Evolutionary conservation across 345 rosid genomes (phyloP), one percentile per base, ranked within the genome.

Genomic region (Corchorus olitorius): DNA sequence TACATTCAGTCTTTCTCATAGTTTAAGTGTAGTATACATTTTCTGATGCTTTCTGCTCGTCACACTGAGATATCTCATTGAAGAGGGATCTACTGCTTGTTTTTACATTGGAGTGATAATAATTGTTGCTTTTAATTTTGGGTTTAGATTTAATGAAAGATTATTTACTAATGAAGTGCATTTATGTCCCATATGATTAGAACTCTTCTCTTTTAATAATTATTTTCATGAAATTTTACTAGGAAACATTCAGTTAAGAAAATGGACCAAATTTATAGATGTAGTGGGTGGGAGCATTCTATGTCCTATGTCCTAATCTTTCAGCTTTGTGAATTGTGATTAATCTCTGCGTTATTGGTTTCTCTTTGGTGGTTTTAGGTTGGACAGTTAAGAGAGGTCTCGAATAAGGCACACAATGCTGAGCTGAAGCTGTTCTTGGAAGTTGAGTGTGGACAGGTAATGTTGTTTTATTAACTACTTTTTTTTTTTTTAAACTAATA

Each of bases 401-500:
- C 92, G 52, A 93, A 90, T 84, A 94, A 92, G 87, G 79, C 89
- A 13, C 83, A 81, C 79, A 92, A 85, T 84, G 95, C 97, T 5
- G 99, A 96, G 75, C 76, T 96, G 67, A 96, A 94, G 80, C 74
- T 96, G 75, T 94, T 92, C 84, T 77, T 96, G 93, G 98, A 96
- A 91, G 89, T 90, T 54, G 97, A 91, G 80, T 66, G 80, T 61
- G 99, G 94, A 60, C 88, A 52, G 91, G 99, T 96, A 87, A 78
- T 75, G 48, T 76, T 80, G 33, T 46, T 70, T 34, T 80, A 33
- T 17, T 54, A 69, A 55, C 19, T 46, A 33, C 74, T 78, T 65
- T 75, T 14, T 9, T 35, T 50, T 35, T 35, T 52, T n/a, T n/a
- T n/a, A 33, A 75, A 65, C 39, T 65, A 35, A 5, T 27, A 56